phyloP scores from a whole-genome alignment of 1,139 yeast species.

The Magnusiomyces ingens region DNA sequence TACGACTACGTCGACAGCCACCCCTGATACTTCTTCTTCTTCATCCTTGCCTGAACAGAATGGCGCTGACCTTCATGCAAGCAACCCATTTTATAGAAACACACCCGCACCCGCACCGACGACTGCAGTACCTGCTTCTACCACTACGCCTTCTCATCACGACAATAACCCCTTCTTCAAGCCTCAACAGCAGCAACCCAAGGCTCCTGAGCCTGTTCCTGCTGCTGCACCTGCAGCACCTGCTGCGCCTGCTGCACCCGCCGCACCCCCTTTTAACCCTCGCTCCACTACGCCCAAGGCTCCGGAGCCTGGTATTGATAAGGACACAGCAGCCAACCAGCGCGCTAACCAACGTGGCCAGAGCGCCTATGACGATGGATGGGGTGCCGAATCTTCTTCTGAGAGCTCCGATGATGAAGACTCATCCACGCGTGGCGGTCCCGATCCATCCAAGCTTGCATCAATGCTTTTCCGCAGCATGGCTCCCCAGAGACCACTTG shows the following conservation, averaged over 20 bases:
- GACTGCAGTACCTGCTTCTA: conserved; percentile 25
- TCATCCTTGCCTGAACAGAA: conserved; percentile 16
- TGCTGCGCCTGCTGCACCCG: conserved; percentile 11
- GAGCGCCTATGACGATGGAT: conserved; percentile 40
- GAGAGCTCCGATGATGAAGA: conserved; percentile 43
- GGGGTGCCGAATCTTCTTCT: conserved; percentile 47
- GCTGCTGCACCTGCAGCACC: conserved; percentile 11
- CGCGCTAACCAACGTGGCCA: conserved; percentile 50
- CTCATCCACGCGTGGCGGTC: conserved; percentile 39
- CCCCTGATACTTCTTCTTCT: conserved; percentile 16
- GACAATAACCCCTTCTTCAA: conserved; percentile 21
- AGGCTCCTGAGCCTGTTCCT: conserved; percentile 13
- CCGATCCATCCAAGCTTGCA: conserved; percentile 55
- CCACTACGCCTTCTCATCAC: conserved; percentile 18
- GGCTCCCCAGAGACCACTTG: conserved; percentile 38
- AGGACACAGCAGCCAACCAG: conserved; percentile 48
- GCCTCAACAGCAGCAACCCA: conserved; percentile 14
- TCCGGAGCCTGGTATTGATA: conserved; percentile 32
- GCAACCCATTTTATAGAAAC: conserved; percentile 20
- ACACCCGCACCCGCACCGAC: conserved; percentile 12
- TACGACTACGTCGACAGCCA: conserved; percentile 7
- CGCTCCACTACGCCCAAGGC: conserved; percentile 13
- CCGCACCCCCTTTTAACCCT: conserved; percentile 14
- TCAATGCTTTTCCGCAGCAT: conserved; percentile 58
- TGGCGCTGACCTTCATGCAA: conserved; percentile 9